phyloP scores from a whole-genome alignment of 495 filamentous ascomycete genomes.

The Penicillium pulvis region DNA sequence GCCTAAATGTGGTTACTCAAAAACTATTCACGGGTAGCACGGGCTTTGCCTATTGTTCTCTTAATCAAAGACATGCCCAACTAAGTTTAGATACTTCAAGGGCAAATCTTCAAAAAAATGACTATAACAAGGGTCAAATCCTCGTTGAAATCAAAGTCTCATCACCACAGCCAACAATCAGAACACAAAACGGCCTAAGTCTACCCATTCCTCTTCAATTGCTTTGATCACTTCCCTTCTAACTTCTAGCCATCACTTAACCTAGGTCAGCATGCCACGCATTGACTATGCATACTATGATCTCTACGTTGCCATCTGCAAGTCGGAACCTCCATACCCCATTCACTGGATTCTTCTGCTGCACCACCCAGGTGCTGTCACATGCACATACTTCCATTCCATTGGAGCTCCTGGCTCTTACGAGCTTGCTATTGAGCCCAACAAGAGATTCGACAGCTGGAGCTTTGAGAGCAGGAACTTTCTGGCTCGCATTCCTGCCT shows the following conservation, averaged over 20 bases:
- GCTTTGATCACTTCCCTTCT: background rate
- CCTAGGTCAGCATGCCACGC: background rate
- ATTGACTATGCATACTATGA: background rate
- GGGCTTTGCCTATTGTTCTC: background rate
- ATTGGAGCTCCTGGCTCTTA: background rate
- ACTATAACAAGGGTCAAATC: background rate
- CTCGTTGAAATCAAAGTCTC: background rate
- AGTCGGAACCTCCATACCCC: background rate
- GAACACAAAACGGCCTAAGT: background rate
- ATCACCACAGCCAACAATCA: background rate
- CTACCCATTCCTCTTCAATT: background rate
- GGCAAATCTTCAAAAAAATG: background rate
- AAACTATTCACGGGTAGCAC: background rate
- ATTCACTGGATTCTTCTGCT: background rate
- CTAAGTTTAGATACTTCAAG: background rate
- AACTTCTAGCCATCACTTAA: background rate
- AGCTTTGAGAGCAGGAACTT: background rate
- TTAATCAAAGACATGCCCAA: background rate
- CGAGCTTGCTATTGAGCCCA: slow-evolving; percentile 2
- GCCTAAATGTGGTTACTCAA: background rate
- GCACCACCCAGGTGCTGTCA: background rate
- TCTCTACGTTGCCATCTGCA: background rate
- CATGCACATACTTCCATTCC: background rate
- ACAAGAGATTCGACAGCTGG: slow-evolving; percentile 2
- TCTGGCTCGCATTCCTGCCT: background rate